Conservation (phyloP, 108 stramenopile genomes). For the Parietichytrium sp. region DNA sequence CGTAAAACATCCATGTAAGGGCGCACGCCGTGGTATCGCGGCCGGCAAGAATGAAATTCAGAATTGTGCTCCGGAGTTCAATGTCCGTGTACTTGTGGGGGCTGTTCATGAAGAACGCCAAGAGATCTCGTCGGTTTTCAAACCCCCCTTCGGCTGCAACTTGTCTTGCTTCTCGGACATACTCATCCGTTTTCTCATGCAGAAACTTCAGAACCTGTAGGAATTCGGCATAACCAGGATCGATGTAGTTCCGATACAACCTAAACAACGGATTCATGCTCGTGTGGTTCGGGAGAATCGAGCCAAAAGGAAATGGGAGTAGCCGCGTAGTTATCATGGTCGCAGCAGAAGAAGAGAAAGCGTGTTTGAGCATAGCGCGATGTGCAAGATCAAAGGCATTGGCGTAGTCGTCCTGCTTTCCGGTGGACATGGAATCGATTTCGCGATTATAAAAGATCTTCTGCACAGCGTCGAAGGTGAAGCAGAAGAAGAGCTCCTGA, state of each 20-base stretch:
- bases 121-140: too few species aligned
- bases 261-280: too few species aligned
- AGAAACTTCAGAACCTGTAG: too few species aligned
- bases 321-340: constrained; percentile 46
- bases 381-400: constrained; percentile 53
- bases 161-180: too few species aligned
- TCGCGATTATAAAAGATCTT: constrained; percentile 58
- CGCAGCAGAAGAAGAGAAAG: constrained; percentile 4
- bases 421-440: constrained; percentile 43
- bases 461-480: constrained; percentile 54
- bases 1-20: constrained; percentile 58
- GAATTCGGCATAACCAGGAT: too few species aligned
- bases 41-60: constrained; percentile 62
- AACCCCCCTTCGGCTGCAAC: too few species aligned
- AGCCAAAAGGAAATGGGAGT: constrained; percentile 43
- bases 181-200: too few species aligned
- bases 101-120: too few species aligned
- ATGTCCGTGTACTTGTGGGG: too few species aligned
- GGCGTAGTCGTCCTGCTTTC: constrained; percentile 37
- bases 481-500: constrained; percentile 21
- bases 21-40: constrained; percentile 63
- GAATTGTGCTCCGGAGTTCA: constrained; percentile 53
- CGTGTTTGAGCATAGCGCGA: not conserved
- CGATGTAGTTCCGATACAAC: too few species aligned
- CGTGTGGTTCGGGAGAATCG: too few species aligned